phyloP scores from a whole-genome alignment of 228 moss, liverwort and hornwort genomes.

The Sphagnum magellanicum region DNA sequence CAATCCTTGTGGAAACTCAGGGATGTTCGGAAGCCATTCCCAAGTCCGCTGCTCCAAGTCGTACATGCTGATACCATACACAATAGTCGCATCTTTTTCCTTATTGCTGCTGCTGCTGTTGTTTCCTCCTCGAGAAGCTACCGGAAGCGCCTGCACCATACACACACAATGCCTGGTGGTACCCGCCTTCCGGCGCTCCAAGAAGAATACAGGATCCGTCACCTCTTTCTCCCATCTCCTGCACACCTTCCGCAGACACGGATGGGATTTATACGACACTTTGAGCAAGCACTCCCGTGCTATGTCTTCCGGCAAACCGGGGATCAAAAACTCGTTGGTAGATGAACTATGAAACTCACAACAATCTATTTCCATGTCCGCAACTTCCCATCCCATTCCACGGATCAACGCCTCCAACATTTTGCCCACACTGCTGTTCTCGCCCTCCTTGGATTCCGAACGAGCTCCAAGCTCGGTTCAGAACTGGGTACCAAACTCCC shows the following conservation, averaged over 20 bases:
- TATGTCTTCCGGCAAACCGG: conserved; percentile 40
- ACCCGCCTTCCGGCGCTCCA: conserved; percentile 30
- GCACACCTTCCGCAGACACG: conserved; percentile 37
- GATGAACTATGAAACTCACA: too few species aligned
- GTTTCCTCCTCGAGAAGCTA: too few species aligned
- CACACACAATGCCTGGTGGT: conserved; percentile 32
- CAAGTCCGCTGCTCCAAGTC: conserved; percentile 21
- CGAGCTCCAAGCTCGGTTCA: too few species aligned
- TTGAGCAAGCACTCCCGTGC: conserved; percentile 39
- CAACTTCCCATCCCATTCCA: too few species aligned
- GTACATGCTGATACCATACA: conserved; percentile 32
- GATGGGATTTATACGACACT: conserved; percentile 23
- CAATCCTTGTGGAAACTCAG: conserved; percentile 29
- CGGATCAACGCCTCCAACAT: too few species aligned
- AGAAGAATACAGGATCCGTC: conserved; percentile 21
- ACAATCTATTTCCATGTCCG: too few species aligned
- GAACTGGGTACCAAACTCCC: too few species aligned
- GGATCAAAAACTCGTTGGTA: conserved; percentile 16
- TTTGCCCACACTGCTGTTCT: too few species aligned
- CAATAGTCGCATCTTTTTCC: background rate
- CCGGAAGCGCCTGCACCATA: conserved; percentile 22
- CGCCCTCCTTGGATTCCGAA: too few species aligned
- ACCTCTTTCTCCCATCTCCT: conserved; percentile 31
- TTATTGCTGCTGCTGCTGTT: too few species aligned
- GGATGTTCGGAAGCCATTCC: conserved; percentile 34